Percentiles rank a stretch among this genome's conserved stretches.
Conservation (phyloP, 768 basidiomycete species). For the Suillus subaureus region DNA sequence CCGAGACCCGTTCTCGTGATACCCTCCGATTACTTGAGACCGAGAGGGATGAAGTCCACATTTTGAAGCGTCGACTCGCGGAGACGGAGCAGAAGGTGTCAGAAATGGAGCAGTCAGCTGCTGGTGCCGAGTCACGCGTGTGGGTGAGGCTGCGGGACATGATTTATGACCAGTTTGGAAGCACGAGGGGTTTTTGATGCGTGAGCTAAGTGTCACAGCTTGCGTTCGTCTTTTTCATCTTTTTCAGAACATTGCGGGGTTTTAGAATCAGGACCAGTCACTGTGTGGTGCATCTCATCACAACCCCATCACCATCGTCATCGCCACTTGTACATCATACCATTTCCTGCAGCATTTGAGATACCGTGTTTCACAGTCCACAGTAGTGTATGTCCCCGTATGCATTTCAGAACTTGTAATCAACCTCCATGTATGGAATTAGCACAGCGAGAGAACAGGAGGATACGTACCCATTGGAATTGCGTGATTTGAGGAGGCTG, state of each 20-base stretch:
- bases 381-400: background rate
- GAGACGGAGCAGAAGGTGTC: slow-evolving; percentile 24
- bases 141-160: slow-evolving; percentile 33
- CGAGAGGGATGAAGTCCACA: slow-evolving; percentile 22
- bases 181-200: slow-evolving; percentile 4
- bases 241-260: slow-evolving; percentile 6
- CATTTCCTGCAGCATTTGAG: slow-evolving; percentile 7
- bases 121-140: slow-evolving; percentile 22
- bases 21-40: slow-evolving; percentile 21
- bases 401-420: slow-evolving; percentile 2
- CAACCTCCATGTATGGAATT: slow-evolving; percentile 2
- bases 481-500: background rate
- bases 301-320: background rate
- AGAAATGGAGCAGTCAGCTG: slow-evolving; percentile 19
- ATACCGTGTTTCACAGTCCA: slow-evolving; percentile 6
- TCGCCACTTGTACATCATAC: slow-evolving; percentile 3
- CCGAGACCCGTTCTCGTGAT: slow-evolving; percentile 26
- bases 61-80: slow-evolving; percentile 25
- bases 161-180: slow-evolving; percentile 29
- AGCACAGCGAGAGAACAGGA: background rate
- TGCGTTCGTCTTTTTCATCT: background rate
- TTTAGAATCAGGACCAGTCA: background rate
- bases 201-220: background rate
- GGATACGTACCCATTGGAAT: background rate
- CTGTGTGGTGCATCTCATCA: background rate